Evolutionary conservation across 1,284 basidiomycete genomes (phyloP), one percentile per base, ranked within the genome.

Genomic region (Leccinum discolor): DNA sequence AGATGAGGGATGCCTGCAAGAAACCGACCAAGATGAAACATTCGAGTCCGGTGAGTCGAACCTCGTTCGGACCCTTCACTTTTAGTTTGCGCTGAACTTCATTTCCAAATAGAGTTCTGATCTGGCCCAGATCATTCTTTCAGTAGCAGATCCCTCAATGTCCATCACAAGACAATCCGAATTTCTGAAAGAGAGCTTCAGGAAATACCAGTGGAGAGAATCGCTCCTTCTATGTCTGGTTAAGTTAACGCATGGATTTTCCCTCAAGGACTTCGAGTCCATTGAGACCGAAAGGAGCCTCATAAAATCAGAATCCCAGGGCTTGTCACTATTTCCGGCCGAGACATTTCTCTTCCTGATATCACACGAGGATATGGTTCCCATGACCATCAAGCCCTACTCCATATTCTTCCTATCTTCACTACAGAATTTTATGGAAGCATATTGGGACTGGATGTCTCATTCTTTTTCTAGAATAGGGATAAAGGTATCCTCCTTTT

Each of bases 371-470:
- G 61, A 60, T 1, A 1, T 70, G 23, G 12, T 69, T 38, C 60
- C 58, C 2, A 62, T 70, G 2, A 29, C 44, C 1, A 26, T 52
- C 8, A 69, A 70, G 32, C 66, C 66, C 0, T 59, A 70, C 5
- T 63, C 66, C 0, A 65, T 69, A n/a, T 70, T 69, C 50, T 70
- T 68, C 12, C 62, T 69, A 7, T 68, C n/a, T 16, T 70, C 57
- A 0, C 38, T 68, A 4, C 35, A 68, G 2, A 69, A 69, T 21
- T 68, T 69, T 2, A 3, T 35, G 1, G 2, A 44, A 0, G 63
- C 69, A 16, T 68, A 62, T 16, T 70, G 65, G 4, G 57, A 70
- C 26, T 69, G 68, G 68, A 6, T 69, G 2, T 2, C 59, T 0
- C 26, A 2, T 4, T 50, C 29, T 10, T 2, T 67, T 5, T 10